phyloP scores from a whole-genome alignment of 2,329 filamentous ascomycete species.

The Rutstroemia sp. region DNA sequence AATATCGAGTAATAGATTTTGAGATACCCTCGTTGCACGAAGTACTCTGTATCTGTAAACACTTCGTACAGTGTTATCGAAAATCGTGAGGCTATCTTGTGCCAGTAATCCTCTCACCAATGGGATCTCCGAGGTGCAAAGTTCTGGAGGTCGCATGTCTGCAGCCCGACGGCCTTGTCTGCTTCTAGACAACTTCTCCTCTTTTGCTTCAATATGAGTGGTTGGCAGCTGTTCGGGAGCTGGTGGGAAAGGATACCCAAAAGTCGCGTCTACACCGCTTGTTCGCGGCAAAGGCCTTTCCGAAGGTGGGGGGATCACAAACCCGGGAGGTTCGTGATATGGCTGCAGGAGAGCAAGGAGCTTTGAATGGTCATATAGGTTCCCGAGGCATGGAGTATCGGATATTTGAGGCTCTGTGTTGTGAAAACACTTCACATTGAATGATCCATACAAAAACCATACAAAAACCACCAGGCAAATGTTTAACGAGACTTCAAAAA shows the following conservation, averaged over 20 bases:
- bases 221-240: not conserved
- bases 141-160: not conserved
- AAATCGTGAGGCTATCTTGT: constrained; percentile 4
- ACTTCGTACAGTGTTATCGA: not conserved
- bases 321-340: constrained; percentile 1
- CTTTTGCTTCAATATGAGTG: not conserved
- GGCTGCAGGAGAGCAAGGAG: not conserved
- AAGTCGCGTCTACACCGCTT: constrained; percentile 7
- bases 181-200: not conserved
- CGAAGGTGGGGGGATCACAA: not conserved
- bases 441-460: not conserved
- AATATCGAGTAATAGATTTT: too few species aligned
- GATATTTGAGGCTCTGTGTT: too few species aligned
- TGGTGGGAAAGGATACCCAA: not conserved
- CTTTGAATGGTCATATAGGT: not conserved
- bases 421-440: too few species aligned
- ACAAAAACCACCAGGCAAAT: not conserved
- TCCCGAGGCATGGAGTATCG: too few species aligned
- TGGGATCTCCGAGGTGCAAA: not conserved
- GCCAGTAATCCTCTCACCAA: too few species aligned
- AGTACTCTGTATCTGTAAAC: not conserved
- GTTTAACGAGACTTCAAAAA: constrained; percentile 4
- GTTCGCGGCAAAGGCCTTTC: constrained; percentile 1
- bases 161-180: not conserved
- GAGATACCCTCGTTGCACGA: not conserved